A percentile compares a stretch with the other conserved stretches of the same genome.
phyloP scores from a whole-genome alignment of 495 filamentous ascomycete species.

The Lepraria neglecta region DNA sequence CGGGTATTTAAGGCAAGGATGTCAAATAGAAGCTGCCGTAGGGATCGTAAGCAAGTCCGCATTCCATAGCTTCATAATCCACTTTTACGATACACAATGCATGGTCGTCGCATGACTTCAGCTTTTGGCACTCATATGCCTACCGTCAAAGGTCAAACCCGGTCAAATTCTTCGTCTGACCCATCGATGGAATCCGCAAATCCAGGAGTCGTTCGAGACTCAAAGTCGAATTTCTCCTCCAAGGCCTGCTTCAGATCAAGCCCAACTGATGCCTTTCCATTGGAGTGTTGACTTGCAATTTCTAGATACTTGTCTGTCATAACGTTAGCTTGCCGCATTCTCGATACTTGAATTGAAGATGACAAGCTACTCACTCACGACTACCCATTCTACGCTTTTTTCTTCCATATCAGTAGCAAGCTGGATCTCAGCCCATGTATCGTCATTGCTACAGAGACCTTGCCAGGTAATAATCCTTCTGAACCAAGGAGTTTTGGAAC shows the following conservation, averaged over 20 bases:
- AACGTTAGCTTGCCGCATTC: conserved; percentile 7
- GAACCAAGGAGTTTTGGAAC: conserved; percentile 22
- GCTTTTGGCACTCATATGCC: too few species aligned
- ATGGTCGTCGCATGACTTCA: neutral
- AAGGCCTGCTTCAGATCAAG: conserved; percentile 14
- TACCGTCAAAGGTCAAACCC: too few species aligned
- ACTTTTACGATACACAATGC: neutral
- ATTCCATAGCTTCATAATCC: too few species aligned
- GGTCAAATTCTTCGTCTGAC: neutral
- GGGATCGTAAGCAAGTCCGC: too few species aligned
- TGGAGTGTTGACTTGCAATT: conserved; percentile 20
- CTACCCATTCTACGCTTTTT: conserved; percentile 19
- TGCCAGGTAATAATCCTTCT: conserved; percentile 18
- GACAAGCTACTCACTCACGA: conserved; percentile 17
- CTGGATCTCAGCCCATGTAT: conserved; percentile 22
- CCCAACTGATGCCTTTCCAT: conserved; percentile 9
- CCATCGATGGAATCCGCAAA: neutral
- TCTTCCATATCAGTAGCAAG: conserved; percentile 25
- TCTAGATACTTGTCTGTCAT: conserved; percentile 11
- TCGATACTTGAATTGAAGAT: too few species aligned
- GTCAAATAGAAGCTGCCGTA: too few species aligned
- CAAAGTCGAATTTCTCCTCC: conserved; percentile 17
- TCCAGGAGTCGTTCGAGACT: neutral
- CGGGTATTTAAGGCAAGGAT: too few species aligned
- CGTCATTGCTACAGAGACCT: conserved; percentile 14